These are phyloP conservation scores for Microbotryomycetes sp. DNA, from an alignment of 1,284 basidiomycete genomes.

Conservation along the genomic window DNA sequence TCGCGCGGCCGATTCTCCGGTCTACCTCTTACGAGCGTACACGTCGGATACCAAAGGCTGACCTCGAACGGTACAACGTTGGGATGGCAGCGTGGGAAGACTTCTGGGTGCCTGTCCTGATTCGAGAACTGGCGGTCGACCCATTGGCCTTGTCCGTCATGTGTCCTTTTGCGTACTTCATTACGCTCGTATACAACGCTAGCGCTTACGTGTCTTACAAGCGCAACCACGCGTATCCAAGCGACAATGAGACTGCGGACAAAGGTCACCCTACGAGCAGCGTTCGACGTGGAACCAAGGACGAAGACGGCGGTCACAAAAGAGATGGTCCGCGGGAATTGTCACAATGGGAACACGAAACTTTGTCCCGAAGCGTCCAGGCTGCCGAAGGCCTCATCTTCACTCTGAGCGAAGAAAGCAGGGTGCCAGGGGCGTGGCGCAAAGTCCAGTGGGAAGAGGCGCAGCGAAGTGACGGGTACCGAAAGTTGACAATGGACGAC, in stretches of 20 bases:
- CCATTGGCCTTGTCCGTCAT: conserved; percentile 30
- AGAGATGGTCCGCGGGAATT: conserved; percentile 15
- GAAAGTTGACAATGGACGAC: conserved; percentile 27
- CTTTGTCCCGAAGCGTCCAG: conserved; percentile 12
- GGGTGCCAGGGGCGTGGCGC: conserved; percentile 25
- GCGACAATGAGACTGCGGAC: background rate
- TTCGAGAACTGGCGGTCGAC: conserved; percentile 17
- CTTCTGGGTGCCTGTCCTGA: conserved; percentile 24
- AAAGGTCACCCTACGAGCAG: background rate
- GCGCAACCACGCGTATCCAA: background rate
- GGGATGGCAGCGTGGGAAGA: conserved; percentile 29
- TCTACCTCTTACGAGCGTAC: conserved; percentile 26
- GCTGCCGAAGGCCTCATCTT: conserved; percentile 28
- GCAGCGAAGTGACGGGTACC: conserved; percentile 25
- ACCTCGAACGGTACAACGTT: conserved; percentile 28
- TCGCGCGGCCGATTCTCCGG: conserved; percentile 30
- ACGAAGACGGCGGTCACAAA: background rate
- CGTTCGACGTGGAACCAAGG: background rate
- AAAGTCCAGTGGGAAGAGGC: conserved; percentile 30
- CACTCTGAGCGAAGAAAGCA: conserved; percentile 22
- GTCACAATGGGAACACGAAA: conserved; percentile 24
- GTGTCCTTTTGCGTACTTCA: conserved; percentile 27
- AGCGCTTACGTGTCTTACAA: conserved; percentile 4
- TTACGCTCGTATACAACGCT: conserved; percentile 26
- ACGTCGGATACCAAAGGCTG: conserved; percentile 19